phyloP scores from a whole-genome alignment of 2,329 filamentous ascomycete genomes.

The Aspergillus calidoustus region DNA sequence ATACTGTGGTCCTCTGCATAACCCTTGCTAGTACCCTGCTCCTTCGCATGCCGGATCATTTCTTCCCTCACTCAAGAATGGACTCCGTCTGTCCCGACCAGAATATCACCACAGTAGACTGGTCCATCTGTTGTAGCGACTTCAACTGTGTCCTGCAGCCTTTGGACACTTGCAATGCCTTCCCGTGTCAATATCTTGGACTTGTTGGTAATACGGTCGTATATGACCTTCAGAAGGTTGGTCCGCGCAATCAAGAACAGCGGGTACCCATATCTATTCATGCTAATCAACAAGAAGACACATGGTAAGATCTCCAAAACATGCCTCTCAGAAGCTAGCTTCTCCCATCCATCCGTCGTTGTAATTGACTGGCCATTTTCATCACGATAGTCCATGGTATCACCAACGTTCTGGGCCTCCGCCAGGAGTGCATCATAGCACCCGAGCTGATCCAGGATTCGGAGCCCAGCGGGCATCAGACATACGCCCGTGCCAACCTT shows the following conservation, averaged over 20 bases:
- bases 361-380: neutral
- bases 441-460: neutral
- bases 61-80: neutral
- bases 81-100: slow-evolving; percentile 4
- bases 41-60: neutral
- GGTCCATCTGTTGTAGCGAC: neutral
- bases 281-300: too few species aligned
- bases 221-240: neutral
- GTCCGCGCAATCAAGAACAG: neutral
- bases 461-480: neutral
- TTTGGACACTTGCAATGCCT: neutral
- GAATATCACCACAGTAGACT: neutral
- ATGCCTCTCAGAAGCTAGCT: too few species aligned
- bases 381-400: neutral
- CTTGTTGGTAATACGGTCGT: neutral
- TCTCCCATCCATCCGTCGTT: neutral
- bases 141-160: neutral
- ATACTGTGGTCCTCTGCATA: too few species aligned
- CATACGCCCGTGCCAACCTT: neutral
- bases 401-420: neutral
- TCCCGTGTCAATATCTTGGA: neutral
- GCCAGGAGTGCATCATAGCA: neutral
- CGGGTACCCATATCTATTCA: neutral
- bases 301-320: too few species aligned
- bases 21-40: too few species aligned